A percentile compares a stretch with the other conserved stretches of the same genome.
These are phyloP conservation scores for Cercospora sp. DNA, from an alignment of 2,329 filamentous ascomycete genomes.

Conservation along the genomic window DNA sequence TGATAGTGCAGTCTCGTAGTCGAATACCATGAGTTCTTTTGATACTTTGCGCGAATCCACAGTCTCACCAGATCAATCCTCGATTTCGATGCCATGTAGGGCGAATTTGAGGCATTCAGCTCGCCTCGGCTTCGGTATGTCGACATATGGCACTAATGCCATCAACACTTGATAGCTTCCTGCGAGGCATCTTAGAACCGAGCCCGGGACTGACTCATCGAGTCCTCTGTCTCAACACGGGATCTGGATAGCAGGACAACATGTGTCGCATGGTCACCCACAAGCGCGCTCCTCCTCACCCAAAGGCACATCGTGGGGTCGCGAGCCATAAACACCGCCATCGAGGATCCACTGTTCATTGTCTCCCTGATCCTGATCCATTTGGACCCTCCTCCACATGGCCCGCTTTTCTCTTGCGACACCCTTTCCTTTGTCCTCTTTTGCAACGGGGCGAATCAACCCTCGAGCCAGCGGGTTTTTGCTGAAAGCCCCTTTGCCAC, in stretches of 20 bases:
- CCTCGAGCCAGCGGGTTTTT: slow-evolving; percentile 66
- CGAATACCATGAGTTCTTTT: not conserved
- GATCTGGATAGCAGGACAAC: not conserved
- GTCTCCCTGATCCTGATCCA: slow-evolving; percentile 50
- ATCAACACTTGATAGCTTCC: not conserved
- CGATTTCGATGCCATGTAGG: too few relatives aligned
- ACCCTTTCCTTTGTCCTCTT: slow-evolving; percentile 56
- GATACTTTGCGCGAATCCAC: not conserved
- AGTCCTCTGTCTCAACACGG: not conserved
- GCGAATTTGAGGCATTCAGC: too few relatives aligned
- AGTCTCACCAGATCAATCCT: not conserved
- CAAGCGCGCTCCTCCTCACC: slow-evolving; percentile 17
- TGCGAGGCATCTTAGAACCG: not conserved
- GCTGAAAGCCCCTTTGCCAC: slow-evolving; percentile 60
- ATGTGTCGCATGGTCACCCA: slow-evolving; percentile 1
- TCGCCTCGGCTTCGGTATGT: not conserved
- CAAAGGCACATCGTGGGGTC: slow-evolving; percentile 6
- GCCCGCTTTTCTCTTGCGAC: slow-evolving; percentile 37
- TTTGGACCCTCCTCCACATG: slow-evolving; percentile 53
- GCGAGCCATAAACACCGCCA: slow-evolving; percentile 50
- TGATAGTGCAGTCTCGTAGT: not conserved
- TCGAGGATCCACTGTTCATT: slow-evolving; percentile 57
- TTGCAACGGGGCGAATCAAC: slow-evolving; percentile 63
- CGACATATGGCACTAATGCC: not conserved
- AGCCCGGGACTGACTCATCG: not conserved